These are phyloP conservation scores for Backusella mclennaniae DNA, from an alignment of 192 early-diverging fungal species.

Conservation along the genomic window DNA sequence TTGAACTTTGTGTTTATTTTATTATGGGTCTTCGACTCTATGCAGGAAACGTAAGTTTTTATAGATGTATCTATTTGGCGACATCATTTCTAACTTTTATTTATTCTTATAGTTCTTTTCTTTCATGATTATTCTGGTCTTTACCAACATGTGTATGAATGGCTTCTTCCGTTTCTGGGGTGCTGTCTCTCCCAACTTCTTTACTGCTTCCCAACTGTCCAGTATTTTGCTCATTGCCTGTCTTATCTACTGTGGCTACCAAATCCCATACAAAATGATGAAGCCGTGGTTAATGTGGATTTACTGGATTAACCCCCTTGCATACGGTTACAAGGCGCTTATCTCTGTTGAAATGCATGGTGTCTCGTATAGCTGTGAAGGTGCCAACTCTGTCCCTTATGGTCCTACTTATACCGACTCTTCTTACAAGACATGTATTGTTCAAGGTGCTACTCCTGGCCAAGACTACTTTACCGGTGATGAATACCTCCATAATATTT, in stretches of 20 bases:
- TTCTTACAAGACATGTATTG: conserved; percentile 54
- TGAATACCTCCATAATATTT: conserved; percentile 54
- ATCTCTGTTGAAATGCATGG: conserved; percentile 64
- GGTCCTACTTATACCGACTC: conserved; percentile 40
- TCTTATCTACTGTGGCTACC: conserved; percentile 59
- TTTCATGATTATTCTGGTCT: conserved; percentile 52
- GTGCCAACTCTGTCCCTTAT: conserved; percentile 25
- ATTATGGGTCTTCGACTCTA: conserved; percentile 56
- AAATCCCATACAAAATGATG: conserved; percentile 60
- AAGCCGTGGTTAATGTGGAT: conserved; percentile 62
- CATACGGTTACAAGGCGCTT: conserved; percentile 57
- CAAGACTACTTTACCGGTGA: conserved; percentile 54
- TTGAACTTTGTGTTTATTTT: conserved; percentile 64
- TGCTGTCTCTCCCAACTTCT: conserved; percentile 45
- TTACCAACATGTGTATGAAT: conserved; percentile 52
- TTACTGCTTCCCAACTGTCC: conserved; percentile 50
- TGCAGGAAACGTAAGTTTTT: conserved; percentile 46
- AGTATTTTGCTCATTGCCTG: conserved; percentile 51
- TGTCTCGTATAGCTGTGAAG: conserved; percentile 38
- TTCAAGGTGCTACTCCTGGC: conserved; percentile 58
- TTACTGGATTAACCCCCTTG: conserved; percentile 63
- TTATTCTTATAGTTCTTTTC: conserved; percentile 52
- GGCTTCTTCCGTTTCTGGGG: conserved; percentile 61
- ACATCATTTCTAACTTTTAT: conserved; percentile 47
- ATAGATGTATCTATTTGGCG: not conserved